These are phyloP conservation scores for Cucumis variabilis DNA, from an alignment of 331 rosid genomes.

Conservation along the genomic window DNA sequence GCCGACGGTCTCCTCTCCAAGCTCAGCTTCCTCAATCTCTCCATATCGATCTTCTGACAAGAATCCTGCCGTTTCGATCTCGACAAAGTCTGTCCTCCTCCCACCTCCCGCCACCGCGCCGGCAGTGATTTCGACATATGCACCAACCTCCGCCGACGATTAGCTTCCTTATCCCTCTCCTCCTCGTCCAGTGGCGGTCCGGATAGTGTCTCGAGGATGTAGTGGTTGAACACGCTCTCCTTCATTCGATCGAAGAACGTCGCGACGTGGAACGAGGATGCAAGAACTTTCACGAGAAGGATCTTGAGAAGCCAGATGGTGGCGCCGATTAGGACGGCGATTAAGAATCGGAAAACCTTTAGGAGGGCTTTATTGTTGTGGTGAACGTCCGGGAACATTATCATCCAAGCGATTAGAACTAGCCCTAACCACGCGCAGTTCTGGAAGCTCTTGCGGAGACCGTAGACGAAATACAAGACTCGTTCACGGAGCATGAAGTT, in stretches of 20 bases:
- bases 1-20: conserved; percentile 43
- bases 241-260: conserved; percentile 63
- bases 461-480: conserved; percentile 56
- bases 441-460: conserved; percentile 57
- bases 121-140: conserved; percentile 49
- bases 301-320: conserved; percentile 60
- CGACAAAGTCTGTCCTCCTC: conserved; percentile 14
- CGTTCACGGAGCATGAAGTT: conserved; percentile 60
- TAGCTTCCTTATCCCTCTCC: conserved; percentile 35
- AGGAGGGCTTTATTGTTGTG: conserved; percentile 40
- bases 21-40: conserved; percentile 51
- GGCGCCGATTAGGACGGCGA: conserved; percentile 52
- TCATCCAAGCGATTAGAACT: conserved; percentile 52
- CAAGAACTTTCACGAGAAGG: conserved; percentile 51
- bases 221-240: conserved; percentile 57
- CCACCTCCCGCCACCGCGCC: conserved; percentile 25
- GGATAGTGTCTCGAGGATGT: conserved; percentile 53
- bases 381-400: conserved; percentile 54
- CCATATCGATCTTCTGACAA: conserved; percentile 51
- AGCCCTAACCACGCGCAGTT: conserved; percentile 60
- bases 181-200: conserved; percentile 53
- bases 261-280: conserved; percentile 60
- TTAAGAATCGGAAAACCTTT: conserved; percentile 47
- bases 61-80: conserved; percentile 30
- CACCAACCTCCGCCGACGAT: not conserved